A percentile compares a stretch with the other conserved stretches of the same genome.
Evolutionary conservation across 805 yeast species (phyloP).

Genomic region (Vanderwaltozyma polyspora): DNA sequence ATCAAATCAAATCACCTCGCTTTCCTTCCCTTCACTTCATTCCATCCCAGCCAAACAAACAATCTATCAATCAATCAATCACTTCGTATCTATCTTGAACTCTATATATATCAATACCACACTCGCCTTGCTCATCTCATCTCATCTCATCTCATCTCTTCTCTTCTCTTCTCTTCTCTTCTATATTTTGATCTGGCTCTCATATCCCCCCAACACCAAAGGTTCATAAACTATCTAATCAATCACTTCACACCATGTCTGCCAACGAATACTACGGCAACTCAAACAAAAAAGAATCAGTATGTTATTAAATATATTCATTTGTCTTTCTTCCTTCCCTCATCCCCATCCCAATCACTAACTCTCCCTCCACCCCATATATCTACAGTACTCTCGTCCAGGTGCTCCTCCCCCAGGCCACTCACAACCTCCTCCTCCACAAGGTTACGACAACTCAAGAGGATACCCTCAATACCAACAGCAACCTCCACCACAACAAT

Average conservation of each 20-base stretch:
- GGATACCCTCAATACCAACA: constrained; percentile 6
- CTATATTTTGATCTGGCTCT: no score
- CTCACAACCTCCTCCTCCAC: constrained; percentile 2
- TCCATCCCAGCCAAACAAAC: no score
- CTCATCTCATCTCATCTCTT: no score
- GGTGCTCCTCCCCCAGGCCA: constrained; percentile 18
- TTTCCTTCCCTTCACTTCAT: no score
- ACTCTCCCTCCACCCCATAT: constrained; percentile 1
- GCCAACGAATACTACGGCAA: constrained; percentile 20
- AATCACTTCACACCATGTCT: constrained; percentile 16
- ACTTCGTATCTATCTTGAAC: no score
- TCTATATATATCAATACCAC: no score
- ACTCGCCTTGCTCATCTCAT: no score
- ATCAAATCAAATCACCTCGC: no score
- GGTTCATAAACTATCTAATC: no score
- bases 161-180: no score
- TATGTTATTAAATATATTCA: constrained; percentile 3
- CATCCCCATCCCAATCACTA: neutral
- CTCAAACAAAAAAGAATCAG: constrained; percentile 1
- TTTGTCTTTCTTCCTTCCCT: neutral
- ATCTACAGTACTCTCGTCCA: constrained; percentile 17
- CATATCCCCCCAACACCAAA: no score
- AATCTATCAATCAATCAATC: no score
- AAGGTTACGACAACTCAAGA: constrained; percentile 7
- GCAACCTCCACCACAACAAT: constrained; percentile 19